phyloP scores from a whole-genome alignment of 192 early-diverging fungal genomes.

The Spizellomyces sp. region DNA sequence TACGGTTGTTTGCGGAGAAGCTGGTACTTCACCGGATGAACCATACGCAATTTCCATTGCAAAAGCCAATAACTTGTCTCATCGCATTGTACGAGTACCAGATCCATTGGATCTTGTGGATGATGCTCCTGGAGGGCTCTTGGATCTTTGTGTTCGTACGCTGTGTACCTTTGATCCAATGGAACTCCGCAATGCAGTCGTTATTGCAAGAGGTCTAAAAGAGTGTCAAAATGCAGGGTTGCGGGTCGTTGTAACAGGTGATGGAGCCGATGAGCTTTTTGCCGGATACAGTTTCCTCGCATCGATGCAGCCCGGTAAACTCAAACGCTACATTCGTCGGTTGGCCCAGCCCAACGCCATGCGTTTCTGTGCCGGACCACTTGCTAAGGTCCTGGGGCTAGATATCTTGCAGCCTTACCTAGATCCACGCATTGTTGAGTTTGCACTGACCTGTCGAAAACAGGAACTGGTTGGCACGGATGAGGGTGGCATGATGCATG shows the following conservation, averaged over 20 bases:
- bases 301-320: conserved; percentile 45
- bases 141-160: conserved; percentile 54
- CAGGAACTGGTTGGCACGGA: conserved; percentile 27
- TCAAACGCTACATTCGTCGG: conserved; percentile 52
- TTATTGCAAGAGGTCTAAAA: conserved; percentile 55
- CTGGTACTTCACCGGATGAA: conserved; percentile 48
- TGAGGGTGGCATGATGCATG: conserved; percentile 29
- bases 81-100: conserved; percentile 51
- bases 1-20: conserved; percentile 44
- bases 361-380: conserved; percentile 62
- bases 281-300: conserved; percentile 69
- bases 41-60: conserved; percentile 56
- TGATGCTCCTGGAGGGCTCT: conserved; percentile 17
- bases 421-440: conserved; percentile 53
- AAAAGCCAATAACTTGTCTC: conserved; percentile 39
- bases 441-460: conserved; percentile 49
- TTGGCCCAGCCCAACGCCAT: conserved; percentile 29
- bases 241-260: conserved; percentile 58
- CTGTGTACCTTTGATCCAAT: conserved; percentile 71
- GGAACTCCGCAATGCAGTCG: conserved; percentile 69
- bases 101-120: conserved; percentile 38
- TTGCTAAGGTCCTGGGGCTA: conserved; percentile 54
- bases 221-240: conserved; percentile 50
- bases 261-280: conserved; percentile 74
- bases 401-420: conserved; percentile 67